Conservation (phyloP, 225 moss, liverwort and hornwort genomes). For the Thuidium tamariscinum region DNA sequence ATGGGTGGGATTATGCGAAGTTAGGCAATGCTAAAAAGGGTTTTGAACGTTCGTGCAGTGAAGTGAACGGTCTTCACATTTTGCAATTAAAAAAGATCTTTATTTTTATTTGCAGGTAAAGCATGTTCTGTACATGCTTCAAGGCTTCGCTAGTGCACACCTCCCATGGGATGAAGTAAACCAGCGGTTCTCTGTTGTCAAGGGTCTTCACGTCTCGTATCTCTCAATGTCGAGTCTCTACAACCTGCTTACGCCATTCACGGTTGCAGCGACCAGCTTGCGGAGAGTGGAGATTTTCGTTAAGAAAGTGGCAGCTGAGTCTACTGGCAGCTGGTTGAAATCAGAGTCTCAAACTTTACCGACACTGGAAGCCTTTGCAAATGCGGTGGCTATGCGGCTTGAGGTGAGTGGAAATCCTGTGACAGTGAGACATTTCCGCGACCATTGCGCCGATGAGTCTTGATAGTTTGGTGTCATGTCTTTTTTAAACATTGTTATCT, state of each 20-base stretch:
- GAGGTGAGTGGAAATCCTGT: conserved; percentile 26
- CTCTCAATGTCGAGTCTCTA: conserved; percentile 89
- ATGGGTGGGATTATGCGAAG: neutral
- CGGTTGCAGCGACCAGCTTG: conserved; percentile 74
- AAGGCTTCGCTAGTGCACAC: conserved; percentile 63
- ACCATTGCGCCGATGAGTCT: neutral
- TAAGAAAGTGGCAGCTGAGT: conserved; percentile 54
- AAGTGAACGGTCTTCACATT: neutral
- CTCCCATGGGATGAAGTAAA: conserved; percentile 63
- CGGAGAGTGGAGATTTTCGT: conserved; percentile 72
- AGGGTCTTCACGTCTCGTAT: conserved; percentile 67
- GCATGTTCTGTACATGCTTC: conserved; percentile 84
- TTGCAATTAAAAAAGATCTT: neutral
- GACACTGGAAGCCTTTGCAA: conserved; percentile 90
- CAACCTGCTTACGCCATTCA: conserved; percentile 66
- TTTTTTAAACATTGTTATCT: neutral
- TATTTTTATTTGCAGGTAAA: conserved; percentile 43
- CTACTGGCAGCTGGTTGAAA: conserved; percentile 63
- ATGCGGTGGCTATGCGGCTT: conserved; percentile 70
- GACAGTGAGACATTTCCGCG: neutral
- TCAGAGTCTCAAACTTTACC: conserved; percentile 48
- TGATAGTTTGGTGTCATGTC: neutral
- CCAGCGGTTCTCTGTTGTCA: conserved; percentile 53
- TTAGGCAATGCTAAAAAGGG: neutral
- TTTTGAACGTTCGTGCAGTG: neutral